Conservation (phyloP, 345 rosid genomes). For the Linum tenue region DNA sequence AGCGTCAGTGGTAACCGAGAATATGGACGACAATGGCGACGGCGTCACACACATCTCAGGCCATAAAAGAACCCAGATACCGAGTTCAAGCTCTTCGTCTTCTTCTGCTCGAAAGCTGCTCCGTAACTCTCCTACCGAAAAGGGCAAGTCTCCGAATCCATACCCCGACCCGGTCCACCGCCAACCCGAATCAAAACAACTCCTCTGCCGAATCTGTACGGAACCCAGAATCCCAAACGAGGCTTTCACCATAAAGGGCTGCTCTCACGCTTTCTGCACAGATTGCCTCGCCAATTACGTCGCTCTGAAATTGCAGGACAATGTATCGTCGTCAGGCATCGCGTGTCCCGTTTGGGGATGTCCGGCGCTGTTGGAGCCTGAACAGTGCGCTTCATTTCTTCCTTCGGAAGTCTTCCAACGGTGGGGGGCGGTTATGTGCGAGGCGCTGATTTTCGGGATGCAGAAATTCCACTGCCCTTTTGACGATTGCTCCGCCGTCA, state of each 20-base stretch:
- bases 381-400: conserved; percentile 27
- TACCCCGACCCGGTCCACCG: no score
- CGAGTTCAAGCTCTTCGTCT: no score
- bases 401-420: conserved; percentile 33
- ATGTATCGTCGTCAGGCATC: conserved; percentile 11
- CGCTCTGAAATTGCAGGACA: conserved; percentile 37
- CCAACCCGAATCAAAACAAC: neutral
- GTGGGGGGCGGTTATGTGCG: conserved; percentile 50
- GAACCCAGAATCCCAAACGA: conserved; percentile 25
- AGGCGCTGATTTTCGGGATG: conserved; percentile 26
- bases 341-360: conserved; percentile 31
- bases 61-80: no score
- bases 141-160: no score
- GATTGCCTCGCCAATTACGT: conserved; percentile 42
- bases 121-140: no score
- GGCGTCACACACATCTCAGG: no score
- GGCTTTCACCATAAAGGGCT: conserved; percentile 33
- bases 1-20: no score
- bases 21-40: no score
- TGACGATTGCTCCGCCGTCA: conserved; percentile 35
- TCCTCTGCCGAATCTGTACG: conserved; percentile 43
- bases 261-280: conserved; percentile 40
- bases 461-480: conserved; percentile 44
- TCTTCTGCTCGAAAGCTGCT: no score
- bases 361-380: conserved; percentile 25